These are phyloP conservation scores for Themeda triandra DNA, from an alignment of 176 grass and related monocot genomes.

Conservation along the genomic window DNA sequence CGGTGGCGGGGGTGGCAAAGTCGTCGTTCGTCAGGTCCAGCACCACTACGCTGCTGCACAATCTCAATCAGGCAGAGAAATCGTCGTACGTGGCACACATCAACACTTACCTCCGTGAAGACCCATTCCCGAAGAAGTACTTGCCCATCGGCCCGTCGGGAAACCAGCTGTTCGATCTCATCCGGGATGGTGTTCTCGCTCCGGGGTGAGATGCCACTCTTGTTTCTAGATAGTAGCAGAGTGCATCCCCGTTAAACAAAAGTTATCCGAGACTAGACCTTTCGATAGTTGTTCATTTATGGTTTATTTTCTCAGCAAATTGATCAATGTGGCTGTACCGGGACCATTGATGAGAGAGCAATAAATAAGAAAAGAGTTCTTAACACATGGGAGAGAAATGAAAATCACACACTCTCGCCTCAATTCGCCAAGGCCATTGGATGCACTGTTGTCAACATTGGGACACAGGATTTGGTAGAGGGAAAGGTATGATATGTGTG, in stretches of 20 bases:
- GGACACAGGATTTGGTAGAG: no score
- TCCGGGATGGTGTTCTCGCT: constrained; percentile 93
- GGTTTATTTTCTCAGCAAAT: no score
- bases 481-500: no score
- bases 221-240: constrained; percentile 8
- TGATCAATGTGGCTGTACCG: no score
- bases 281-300: constrained; percentile 36
- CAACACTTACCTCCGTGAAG: constrained; percentile 83
- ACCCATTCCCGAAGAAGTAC: constrained; percentile 88
- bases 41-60: constrained; percentile 81
- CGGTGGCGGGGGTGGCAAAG: no score
- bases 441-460: no score
- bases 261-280: not conserved
- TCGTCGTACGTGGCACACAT: constrained; percentile 90
- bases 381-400: no score
- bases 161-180: constrained; percentile 75
- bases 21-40: constrained; percentile 91
- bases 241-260: constrained; percentile 14
- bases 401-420: no score
- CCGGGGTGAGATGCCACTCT: constrained; percentile 54
- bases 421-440: no score
- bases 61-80: constrained; percentile 92
- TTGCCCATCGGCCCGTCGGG: constrained; percentile 76
- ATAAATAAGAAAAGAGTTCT: no score
- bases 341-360: no score